Evolutionary conservation across 176 grass and related monocot genomes (phyloP), one percentile per base, ranked within the genome.

Genomic region (Raddia distichophylla): DNA sequence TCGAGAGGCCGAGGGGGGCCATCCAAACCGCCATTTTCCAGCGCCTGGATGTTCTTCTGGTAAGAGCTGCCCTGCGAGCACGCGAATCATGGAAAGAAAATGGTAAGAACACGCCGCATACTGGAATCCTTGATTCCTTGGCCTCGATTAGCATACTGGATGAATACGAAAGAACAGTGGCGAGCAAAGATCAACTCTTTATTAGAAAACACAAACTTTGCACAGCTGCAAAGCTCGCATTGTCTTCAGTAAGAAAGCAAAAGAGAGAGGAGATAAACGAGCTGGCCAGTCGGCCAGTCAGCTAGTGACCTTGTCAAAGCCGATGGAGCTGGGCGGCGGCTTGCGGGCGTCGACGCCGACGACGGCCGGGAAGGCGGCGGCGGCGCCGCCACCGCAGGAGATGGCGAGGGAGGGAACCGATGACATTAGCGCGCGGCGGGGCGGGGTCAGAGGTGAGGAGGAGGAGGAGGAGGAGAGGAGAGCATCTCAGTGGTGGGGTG

Each of bases 371-470:
- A 64, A 54, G 45, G 48, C 69, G 37, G n/a, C 62, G 14, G 44
- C 49, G 20, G 67, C n/a, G 8, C 46, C 76, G 71, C 45, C 64
- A 19, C 46, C 76, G 71, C 45, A 54, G 35, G 86, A 71, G 65
- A 89, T 71, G 56, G 76, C 64, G 49, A 89, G 54, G 63, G 70
- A 89, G 6, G 76, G 87, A 37, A 64, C 67, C 40, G 77, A 89
- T 1, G 87, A 64, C 87, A 89, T 89, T 63, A 57, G 59, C 1
- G 47, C 1, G 37, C 34, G n/a, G 34, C 8, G 5, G 52, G 12
- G 34, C 18, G 27, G 27, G 27, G 27, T 27, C 27, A 27, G 27
- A 27, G 27, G 27, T 27, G 27, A 27, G n/a, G n/a, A n/a, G n/a
- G n/a, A n/a, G n/a, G n/a, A n/a, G n/a, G n/a, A n/a, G n/a, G n/a